Conservation (phyloP, 495 filamentous ascomycete genomes). For the Hyaloscypha bicolor region DNA sequence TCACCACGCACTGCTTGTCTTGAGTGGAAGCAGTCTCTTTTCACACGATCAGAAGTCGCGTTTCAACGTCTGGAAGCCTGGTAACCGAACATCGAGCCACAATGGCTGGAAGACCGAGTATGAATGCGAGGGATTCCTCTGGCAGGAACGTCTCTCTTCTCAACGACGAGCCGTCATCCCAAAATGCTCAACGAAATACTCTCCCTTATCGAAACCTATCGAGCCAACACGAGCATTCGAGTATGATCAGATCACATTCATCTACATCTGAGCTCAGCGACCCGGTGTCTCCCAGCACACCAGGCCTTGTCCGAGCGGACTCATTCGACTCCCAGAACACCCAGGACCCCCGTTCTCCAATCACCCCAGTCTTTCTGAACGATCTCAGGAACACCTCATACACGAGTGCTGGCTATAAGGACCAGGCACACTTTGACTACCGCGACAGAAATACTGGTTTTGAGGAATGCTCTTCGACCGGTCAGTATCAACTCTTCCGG, state of each 20-base stretch:
- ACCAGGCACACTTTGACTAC: slow-evolving; percentile 5
- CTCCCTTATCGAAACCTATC: slow-evolving; percentile 8
- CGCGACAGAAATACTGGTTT: slow-evolving; percentile 11
- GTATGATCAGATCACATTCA: slow-evolving; percentile 34
- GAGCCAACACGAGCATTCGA: slow-evolving; percentile 8
- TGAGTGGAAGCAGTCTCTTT: background rate
- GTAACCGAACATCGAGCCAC: background rate
- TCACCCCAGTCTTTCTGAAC: slow-evolving; percentile 45
- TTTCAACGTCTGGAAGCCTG: background rate
- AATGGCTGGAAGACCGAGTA: slow-evolving; percentile 32
- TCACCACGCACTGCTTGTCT: background rate
- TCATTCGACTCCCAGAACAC: slow-evolving; percentile 57
- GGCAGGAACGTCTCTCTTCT: slow-evolving; percentile 55
- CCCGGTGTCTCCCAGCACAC: slow-evolving; percentile 46
- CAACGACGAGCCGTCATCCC: slow-evolving; percentile 47
- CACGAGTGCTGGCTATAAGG: slow-evolving; percentile 28
- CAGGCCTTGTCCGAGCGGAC: slow-evolving; percentile 52
- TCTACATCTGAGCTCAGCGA: slow-evolving; percentile 34
- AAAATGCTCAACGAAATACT: background rate
- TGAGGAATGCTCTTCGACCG: slow-evolving; percentile 9
- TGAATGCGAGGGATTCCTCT: slow-evolving; percentile 52
- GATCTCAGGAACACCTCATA: slow-evolving; percentile 34
- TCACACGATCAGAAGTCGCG: background rate
- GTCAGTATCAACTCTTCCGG: slow-evolving; percentile 4
- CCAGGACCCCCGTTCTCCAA: slow-evolving; percentile 49